Evolutionary conservation across 257 asterid species (phyloP), one percentile per base, ranked within the genome.

Genomic region (Penstemon barbatus): DNA sequence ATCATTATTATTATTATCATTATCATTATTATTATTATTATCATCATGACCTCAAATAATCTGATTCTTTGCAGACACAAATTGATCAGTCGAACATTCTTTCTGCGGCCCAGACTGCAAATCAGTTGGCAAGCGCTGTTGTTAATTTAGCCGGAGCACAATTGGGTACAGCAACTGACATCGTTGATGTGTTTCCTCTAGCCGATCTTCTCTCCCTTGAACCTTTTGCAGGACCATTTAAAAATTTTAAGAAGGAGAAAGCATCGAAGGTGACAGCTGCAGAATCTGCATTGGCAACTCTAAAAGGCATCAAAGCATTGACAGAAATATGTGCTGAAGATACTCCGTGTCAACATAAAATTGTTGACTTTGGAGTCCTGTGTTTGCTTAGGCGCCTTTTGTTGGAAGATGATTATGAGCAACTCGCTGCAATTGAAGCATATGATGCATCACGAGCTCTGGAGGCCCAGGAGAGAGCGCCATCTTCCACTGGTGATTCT

Each of bases 381-480:
- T 79, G 80, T 82, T 77, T 94, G 83, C 85, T 94, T 57, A 84
- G 91, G 73, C 97, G 99, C 65, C 79, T 85, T 64, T 80, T 94
- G 74, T 78, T 94, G 73, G 96, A 89, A 74, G 99, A 94, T 79
- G 99, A 94, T 84, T 94, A 84, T 76, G 99, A 94, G 75, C 97
- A 91, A 72, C 85, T 94, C 60, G 92, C 99, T 80, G 99, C 97
- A 41, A 82, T 94, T 69, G 97, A 94, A 89, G 99, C 97, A 53
- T 94, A 94, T 80, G 96, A 91, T 81, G 99, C 96, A 71, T 91
- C 99, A 8, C 86, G 96, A 58, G 90, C 86, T 57, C 76, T 73
- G 13, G 96, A 91, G 72, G 83, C 87, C 38, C 91, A 81, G 70
- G 90, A 91, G 68, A 78, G 82, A 62, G 73, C 33, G 11, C 71